Conservation (phyloP, 495 filamentous ascomycete genomes). For the Tuber borchii region DNA sequence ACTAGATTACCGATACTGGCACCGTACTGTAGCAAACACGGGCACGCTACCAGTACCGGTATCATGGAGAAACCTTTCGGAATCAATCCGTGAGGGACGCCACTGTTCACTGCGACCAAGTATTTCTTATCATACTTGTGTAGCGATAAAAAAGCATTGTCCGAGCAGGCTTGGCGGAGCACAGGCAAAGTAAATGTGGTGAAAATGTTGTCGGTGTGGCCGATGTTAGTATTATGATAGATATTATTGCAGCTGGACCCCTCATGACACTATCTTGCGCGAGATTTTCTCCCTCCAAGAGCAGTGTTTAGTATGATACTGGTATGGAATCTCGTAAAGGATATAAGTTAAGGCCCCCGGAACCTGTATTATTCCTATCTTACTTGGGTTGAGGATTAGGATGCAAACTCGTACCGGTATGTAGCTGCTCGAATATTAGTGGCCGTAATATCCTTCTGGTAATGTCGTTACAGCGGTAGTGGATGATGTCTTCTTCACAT, state of each 20-base stretch:
- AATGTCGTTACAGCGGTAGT: background rate
- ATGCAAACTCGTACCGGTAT: background rate
- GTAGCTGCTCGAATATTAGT: background rate
- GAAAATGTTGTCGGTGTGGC: background rate
- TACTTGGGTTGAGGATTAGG: background rate
- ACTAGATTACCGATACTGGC: background rate
- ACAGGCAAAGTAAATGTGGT: background rate
- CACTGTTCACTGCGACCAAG: background rate
- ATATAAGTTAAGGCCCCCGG: background rate
- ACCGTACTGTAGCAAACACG: background rate
- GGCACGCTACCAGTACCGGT: background rate
- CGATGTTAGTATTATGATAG: background rate
- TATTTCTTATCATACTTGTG: background rate
- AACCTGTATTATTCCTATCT: background rate
- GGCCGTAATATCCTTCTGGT: background rate
- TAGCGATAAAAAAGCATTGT: background rate
- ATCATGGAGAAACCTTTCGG: background rate
- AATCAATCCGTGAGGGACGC: background rate
- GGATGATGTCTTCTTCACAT: background rate
- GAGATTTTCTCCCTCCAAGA: background rate
- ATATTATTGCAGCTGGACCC: background rate
- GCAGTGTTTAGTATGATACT: background rate
- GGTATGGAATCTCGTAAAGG: background rate
- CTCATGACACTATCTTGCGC: background rate
- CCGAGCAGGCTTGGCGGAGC: background rate